These are phyloP conservation scores for Clonostachys byssicola DNA, from an alignment of 2,329 filamentous ascomycete species.

Conservation along the genomic window DNA sequence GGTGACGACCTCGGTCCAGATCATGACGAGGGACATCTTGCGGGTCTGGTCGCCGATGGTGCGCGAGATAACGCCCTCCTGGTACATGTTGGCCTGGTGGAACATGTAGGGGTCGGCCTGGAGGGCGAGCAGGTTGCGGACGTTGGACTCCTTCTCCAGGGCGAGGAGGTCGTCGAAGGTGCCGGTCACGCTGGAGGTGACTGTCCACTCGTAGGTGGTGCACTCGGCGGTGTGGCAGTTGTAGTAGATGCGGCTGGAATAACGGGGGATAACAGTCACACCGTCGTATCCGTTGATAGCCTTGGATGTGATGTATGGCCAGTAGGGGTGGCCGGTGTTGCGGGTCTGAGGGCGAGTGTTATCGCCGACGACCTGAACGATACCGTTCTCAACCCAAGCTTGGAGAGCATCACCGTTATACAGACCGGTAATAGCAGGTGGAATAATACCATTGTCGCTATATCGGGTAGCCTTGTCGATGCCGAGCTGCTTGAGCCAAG, in stretches of 20 bases:
- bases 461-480: slow-evolving; percentile 39
- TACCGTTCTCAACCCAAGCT: slow-evolving; percentile 55
- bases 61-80: slow-evolving; percentile 37
- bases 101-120: slow-evolving; percentile 55
- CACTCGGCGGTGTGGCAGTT: slow-evolving; percentile 56
- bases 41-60: slow-evolving; percentile 42
- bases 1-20: slow-evolving; percentile 49
- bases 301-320: slow-evolving; percentile 48
- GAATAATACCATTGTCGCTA: slow-evolving; percentile 52
- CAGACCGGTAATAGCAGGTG: slow-evolving; percentile 59
- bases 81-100: slow-evolving; percentile 58
- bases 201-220: slow-evolving; percentile 55
- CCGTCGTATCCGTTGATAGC: slow-evolving; percentile 49
- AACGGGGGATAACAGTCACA: slow-evolving; percentile 53
- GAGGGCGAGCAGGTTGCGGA: slow-evolving; percentile 51
- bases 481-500: slow-evolving; percentile 50
- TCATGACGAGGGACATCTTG: slow-evolving; percentile 48
- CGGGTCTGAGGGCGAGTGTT: slow-evolving; percentile 53
- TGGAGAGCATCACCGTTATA: slow-evolving; percentile 58
- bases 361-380: slow-evolving; percentile 58
- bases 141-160: slow-evolving; percentile 45
- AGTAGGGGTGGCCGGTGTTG: slow-evolving; percentile 47
- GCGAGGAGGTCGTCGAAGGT: slow-evolving; percentile 45
- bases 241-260: slow-evolving; percentile 60
- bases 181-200: slow-evolving; percentile 49